phyloP scores from a whole-genome alignment of 2,329 filamentous ascomycete species.

The Sclerotinia sclerotiorum region DNA sequence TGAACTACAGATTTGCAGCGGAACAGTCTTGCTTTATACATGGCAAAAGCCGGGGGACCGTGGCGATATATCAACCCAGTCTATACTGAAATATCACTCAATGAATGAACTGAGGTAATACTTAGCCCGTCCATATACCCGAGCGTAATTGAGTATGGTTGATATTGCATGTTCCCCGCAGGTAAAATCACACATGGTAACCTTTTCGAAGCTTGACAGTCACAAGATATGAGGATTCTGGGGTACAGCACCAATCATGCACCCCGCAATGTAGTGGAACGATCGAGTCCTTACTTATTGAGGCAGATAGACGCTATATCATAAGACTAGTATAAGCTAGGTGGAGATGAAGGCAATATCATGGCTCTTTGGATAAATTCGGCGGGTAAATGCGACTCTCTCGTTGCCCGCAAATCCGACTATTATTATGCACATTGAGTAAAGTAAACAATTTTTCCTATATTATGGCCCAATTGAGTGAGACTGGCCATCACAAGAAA shows the following conservation, averaged over 20 bases:
- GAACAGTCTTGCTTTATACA: not conserved
- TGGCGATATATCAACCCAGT: not conserved
- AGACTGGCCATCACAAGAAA: not conserved
- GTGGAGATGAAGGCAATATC: not conserved
- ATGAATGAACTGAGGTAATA: not conserved
- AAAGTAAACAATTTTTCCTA: not conserved
- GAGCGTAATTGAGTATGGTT: not conserved
- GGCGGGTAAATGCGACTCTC: constrained; percentile 6
- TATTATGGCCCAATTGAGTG: not conserved
- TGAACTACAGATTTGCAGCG: not conserved
- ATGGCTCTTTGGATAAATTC: constrained; percentile 12
- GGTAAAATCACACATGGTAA: not conserved
- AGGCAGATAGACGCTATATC: not conserved
- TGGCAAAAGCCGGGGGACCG: too few relatives aligned
- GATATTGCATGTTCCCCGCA: not conserved
- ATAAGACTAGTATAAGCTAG: not conserved
- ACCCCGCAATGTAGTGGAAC: not conserved
- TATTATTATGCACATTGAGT: not conserved
- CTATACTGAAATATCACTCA: not conserved
- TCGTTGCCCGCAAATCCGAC: constrained; percentile 3
- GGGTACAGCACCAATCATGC: not conserved
- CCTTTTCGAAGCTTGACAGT: not conserved
- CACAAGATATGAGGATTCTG: constrained; percentile 7
- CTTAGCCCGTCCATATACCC: not conserved
- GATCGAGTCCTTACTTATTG: not conserved